Evolutionary conservation across 2,329 filamentous ascomycete genomes (phyloP).

Genomic region (Verruconis gallopava): DNA sequence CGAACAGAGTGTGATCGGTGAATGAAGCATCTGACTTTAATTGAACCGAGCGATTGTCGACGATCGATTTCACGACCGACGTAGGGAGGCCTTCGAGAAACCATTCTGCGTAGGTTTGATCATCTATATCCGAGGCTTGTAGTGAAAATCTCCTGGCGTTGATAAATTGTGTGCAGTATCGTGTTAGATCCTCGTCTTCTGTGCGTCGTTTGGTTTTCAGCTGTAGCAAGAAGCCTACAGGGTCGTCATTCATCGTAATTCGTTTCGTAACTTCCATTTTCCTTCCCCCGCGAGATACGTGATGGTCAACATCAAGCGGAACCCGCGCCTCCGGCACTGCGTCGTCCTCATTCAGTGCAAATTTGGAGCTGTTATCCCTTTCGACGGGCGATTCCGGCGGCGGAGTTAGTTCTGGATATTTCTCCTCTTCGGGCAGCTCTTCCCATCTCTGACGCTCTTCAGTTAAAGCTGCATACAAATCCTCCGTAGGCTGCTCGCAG

Average conservation of each 20-base stretch:
- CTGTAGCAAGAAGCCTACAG: conserved; percentile 5
- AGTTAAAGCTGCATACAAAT: conserved; percentile 47
- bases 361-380: too few species aligned
- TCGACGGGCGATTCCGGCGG: conserved; percentile 6
- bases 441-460: conserved; percentile 63
- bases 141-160: conserved; percentile 3
- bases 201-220: conserved; percentile 4
- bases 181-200: conserved; percentile 3
- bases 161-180: conserved; percentile 6
- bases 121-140: conserved; percentile 4
- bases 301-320: not conserved
- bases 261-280: conserved; percentile 3
- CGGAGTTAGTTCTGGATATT: conserved; percentile 20
- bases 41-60: not conserved
- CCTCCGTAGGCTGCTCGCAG: conserved; percentile 54
- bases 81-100: conserved; percentile 7
- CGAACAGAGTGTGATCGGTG: not conserved
- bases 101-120: conserved; percentile 1
- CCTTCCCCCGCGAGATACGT: conserved; percentile 3
- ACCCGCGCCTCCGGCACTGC: not conserved
- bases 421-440: conserved; percentile 33
- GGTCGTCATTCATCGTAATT: not conserved
- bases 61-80: not conserved
- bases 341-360: not conserved
- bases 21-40: not conserved